Evolutionary conservation across 345 rosid genomes (phyloP).

Genomic region (Nephelium lappaceum): DNA sequence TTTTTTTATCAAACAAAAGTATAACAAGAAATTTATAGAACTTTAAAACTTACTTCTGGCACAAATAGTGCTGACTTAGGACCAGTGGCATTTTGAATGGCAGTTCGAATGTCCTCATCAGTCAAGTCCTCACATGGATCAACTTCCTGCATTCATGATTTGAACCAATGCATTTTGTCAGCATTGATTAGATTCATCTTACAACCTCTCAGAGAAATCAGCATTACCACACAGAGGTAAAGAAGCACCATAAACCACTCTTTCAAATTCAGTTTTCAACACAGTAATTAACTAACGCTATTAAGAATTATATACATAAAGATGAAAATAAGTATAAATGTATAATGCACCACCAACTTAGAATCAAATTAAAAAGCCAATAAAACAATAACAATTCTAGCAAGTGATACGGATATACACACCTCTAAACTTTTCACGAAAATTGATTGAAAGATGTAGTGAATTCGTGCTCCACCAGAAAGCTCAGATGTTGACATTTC

Average conservation of each 20-base stretch:
- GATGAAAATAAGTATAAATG: not conserved
- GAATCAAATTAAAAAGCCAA: not conserved
- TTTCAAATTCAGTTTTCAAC: not conserved
- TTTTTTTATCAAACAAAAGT: not conserved
- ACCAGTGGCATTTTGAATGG: conserved; percentile 97
- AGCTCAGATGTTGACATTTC: conserved; percentile 94
- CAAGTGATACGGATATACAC: conserved; percentile 16
- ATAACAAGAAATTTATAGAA: not conserved
- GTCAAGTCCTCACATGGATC: conserved; percentile 97
- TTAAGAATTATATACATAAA: not conserved
- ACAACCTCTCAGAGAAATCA: not conserved
- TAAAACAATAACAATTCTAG: not conserved
- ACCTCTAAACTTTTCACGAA: conserved; percentile 96
- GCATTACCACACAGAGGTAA: not conserved
- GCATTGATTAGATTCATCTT: not conserved
- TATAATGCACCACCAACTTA: not conserved
- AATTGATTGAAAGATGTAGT: conserved; percentile 84
- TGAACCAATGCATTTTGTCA: not conserved
- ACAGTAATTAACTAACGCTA: not conserved
- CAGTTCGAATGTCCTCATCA: conserved; percentile 89
- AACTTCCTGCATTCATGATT: conserved; percentile 64
- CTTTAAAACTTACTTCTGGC: conserved; percentile 66
- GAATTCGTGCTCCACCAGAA: conserved; percentile 93
- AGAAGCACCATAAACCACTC: not conserved
- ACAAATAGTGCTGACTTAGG: conserved; percentile 87